Evolutionary conservation across 2,329 filamentous ascomycete species (phyloP).

Genomic region (Trichoderma lentiforme): DNA sequence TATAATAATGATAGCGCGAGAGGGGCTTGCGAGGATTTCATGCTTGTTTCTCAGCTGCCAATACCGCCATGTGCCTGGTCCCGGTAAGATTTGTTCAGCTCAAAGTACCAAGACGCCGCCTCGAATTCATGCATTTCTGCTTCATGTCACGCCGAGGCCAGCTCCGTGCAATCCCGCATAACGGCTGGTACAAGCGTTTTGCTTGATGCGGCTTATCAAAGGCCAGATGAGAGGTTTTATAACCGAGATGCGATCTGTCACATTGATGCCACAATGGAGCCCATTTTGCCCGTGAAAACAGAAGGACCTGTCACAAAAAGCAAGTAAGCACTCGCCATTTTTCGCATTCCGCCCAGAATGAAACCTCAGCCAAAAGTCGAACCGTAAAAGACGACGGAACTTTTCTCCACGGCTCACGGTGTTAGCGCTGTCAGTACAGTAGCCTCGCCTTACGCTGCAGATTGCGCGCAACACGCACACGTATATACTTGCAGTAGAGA

Average conservation of each 20-base stretch:
- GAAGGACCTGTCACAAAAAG: neutral
- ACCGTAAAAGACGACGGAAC: neutral
- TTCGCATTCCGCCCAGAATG: neutral
- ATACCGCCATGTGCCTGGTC: neutral
- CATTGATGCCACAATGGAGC: constrained; percentile 6
- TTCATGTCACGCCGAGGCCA: neutral
- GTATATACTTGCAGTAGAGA: neutral
- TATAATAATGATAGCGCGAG: neutral
- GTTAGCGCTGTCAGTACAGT: too few relatives aligned
- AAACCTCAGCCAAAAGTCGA: neutral
- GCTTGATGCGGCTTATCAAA: neutral
- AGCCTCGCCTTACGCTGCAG: neutral
- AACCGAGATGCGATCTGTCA: constrained; percentile 10
- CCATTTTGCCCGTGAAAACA: neutral
- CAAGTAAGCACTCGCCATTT: neutral
- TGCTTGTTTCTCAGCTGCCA: neutral
- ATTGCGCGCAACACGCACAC: neutral
- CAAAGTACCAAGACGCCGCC: neutral
- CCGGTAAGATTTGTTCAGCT: neutral
- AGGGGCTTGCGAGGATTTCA: neutral
- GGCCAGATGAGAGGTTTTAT: neutral
- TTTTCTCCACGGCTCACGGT: neutral
- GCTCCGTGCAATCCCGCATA: neutral
- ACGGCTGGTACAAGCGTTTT: neutral
- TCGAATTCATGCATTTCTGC: neutral